Percentiles rank a stretch among this genome's conserved stretches.
These are phyloP conservation scores for Phialophora chinensis DNA, from an alignment of 2,329 filamentous ascomycete species.

Conservation along the genomic window DNA sequence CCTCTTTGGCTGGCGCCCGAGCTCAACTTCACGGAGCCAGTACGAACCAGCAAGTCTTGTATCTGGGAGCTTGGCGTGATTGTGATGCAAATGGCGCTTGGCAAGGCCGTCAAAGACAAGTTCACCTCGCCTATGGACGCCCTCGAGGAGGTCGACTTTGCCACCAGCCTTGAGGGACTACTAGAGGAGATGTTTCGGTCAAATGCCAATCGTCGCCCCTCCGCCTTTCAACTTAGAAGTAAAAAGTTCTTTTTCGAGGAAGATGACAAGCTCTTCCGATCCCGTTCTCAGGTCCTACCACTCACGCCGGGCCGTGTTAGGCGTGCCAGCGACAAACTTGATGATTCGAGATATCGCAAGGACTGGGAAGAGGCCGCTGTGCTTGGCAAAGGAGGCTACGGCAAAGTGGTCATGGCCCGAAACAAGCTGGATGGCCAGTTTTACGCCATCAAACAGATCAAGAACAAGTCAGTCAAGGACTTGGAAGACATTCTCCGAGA, in stretches of 20 bases:
- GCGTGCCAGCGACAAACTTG: conserved; percentile 28
- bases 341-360: conserved; percentile 76
- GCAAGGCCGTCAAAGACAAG: conserved; percentile 73
- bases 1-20: conserved; percentile 86
- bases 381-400: conserved; percentile 91
- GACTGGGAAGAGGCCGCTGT: conserved; percentile 91
- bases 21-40: conserved; percentile 64
- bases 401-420: conserved; percentile 91
- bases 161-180: conserved; percentile 79
- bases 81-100: conserved; percentile 93
- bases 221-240: conserved; percentile 71
- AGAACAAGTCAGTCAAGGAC: conserved; percentile 73
- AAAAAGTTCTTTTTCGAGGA: conserved; percentile 40
- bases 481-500: conserved; percentile 73
- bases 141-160: conserved; percentile 67
- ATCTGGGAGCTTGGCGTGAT: conserved; percentile 94
- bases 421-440: conserved; percentile 93
- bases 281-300: conserved; percentile 21
- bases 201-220: conserved; percentile 81
- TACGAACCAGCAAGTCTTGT: conserved; percentile 75
- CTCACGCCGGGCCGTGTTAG: conserved; percentile 26
- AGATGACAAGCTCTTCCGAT: conserved; percentile 32
- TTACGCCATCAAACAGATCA: conserved; percentile 97
- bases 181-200: conserved; percentile 82
- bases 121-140: conserved; percentile 71